Percentiles rank a stretch among this genome's conserved stretches.
Conservation (phyloP, 176 grass and related monocot species). For the Olyra latifolia region DNA sequence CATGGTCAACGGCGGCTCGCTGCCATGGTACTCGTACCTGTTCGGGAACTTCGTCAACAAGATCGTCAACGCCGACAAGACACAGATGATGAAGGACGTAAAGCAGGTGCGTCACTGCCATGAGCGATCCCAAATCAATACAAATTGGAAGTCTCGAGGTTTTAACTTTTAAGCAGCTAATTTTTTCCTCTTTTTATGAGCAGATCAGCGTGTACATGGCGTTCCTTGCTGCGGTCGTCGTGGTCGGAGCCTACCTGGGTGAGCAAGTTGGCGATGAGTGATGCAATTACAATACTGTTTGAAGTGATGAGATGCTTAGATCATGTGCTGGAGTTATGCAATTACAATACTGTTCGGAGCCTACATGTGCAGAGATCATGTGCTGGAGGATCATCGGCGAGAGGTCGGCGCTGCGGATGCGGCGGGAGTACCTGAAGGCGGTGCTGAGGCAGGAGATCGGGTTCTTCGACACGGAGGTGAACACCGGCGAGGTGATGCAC, state of each 20-base stretch:
- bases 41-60: slow-evolving; percentile 77
- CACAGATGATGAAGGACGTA: slow-evolving; percentile 66
- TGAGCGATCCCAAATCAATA: not conserved
- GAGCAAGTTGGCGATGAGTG: not conserved
- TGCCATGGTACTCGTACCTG: slow-evolving; percentile 75
- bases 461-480: slow-evolving; percentile 74
- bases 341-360: not conserved
- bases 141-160: not conserved
- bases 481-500: slow-evolving; percentile 70
- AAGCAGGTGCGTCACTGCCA: slow-evolving; percentile 16
- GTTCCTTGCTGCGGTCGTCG: slow-evolving; percentile 49
- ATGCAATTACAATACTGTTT: not conserved
- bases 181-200: not conserved
- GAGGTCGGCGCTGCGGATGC: slow-evolving; percentile 47
- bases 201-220: slow-evolving; percentile 57
- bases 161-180: not conserved
- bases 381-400: slow-evolving; percentile 73
- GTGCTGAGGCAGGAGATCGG: slow-evolving; percentile 69
- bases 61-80: slow-evolving; percentile 38
- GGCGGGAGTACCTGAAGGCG: slow-evolving; percentile 56
- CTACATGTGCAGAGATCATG: slow-evolving; percentile 46
- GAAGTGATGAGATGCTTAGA: not conserved
- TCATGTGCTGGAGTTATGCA: too few relatives aligned
- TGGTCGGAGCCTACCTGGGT: slow-evolving; percentile 59
- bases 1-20: slow-evolving; percentile 57